Evolutionary conservation across 2,329 filamentous ascomycete species (phyloP), one percentile per base, ranked within the genome.

Genomic region (Pyrenophora graminea): DNA sequence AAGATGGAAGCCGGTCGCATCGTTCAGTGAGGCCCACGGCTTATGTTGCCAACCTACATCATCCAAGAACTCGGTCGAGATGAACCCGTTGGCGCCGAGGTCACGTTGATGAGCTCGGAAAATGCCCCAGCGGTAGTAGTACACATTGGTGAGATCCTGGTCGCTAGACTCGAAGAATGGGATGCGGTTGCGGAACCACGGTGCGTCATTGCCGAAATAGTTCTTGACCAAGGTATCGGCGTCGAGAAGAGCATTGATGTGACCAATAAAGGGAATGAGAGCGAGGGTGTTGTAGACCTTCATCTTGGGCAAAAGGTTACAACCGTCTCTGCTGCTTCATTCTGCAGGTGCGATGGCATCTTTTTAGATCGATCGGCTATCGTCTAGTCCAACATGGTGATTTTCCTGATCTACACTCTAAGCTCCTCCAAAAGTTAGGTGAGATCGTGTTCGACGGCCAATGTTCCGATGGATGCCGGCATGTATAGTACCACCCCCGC

Each of bases 91-190:
- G 2, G 69, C 49, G 7, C 76, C 76, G 0, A 77, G 62, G 45
- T 78, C 76, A 21, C 76, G 72, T 57, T 77, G 76, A 50, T 78
- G 76, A 0, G 75, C 68, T 2, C 76, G 70, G 62, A 76, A 78
- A 21, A 78, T 67, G 21, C 68, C 71, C 76, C 75, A 77, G 27
- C 76, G 74, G 53, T 78, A 78, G 61, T 78, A 78, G 59, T 77
- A 78, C 8, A 78, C 76, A 15, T 77, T 71, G 1, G 70, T 73
- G 13, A 76, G 68, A 8, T 70, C 55, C 1, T 61, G 39, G 45
- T 76, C 72, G 41, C 71, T 74, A 15, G 70, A 70, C 42, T 76
- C 72, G 51, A 76, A 76, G 45, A 72, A 71, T 1, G 74, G 73
- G 5, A 76, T 74, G 10, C 70, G 67, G 27, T 70, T 57, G 6